Percentiles rank a stretch among this genome's conserved stretches.
These are phyloP conservation scores for Picea sitchensis DNA, from an alignment of 75 land plant species.

Conservation along the genomic window DNA sequence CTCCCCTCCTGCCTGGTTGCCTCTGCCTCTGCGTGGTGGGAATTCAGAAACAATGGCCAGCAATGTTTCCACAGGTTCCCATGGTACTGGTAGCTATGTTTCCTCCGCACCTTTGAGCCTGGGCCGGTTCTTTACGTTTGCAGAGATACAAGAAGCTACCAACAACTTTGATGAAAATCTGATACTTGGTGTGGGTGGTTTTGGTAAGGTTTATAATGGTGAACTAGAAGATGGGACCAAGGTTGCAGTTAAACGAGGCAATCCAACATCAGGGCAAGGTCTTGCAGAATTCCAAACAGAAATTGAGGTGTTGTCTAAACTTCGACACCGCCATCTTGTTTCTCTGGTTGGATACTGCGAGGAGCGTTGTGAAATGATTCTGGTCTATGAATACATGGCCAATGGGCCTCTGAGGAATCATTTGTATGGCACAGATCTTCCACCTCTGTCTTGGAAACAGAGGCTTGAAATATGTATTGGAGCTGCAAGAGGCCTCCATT, in stretches of 20 bases:
- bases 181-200: conserved; percentile 85
- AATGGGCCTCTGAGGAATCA: conserved; percentile 84
- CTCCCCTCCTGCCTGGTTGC: conserved; percentile 44
- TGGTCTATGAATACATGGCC: conserved; percentile 94
- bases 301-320: conserved; percentile 75
- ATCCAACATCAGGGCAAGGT: conserved; percentile 66
- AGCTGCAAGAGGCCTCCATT: conserved; percentile 81
- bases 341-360: conserved; percentile 91
- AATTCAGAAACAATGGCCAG: conserved; percentile 38
- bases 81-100: conserved; percentile 34
- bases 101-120: conserved; percentile 40
- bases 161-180: conserved; percentile 55
- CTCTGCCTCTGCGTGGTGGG: conserved; percentile 47
- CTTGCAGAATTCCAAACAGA: conserved; percentile 79
- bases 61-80: conserved; percentile 15
- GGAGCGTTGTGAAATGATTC: conserved; percentile 65
- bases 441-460: conserved; percentile 72
- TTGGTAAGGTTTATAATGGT: conserved; percentile 80
- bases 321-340: conserved; percentile 84
- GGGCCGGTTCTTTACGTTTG: conserved; percentile 60
- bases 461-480: conserved; percentile 91
- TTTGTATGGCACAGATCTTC: conserved; percentile 64
- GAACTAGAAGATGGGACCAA: conserved; percentile 60
- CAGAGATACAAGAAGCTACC: conserved; percentile 71
- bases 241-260: conserved; percentile 77